Base-by-base conservation (phyloP, 108 stramenopile genomes). In the Aurantiochytrium sp. region DNA sequence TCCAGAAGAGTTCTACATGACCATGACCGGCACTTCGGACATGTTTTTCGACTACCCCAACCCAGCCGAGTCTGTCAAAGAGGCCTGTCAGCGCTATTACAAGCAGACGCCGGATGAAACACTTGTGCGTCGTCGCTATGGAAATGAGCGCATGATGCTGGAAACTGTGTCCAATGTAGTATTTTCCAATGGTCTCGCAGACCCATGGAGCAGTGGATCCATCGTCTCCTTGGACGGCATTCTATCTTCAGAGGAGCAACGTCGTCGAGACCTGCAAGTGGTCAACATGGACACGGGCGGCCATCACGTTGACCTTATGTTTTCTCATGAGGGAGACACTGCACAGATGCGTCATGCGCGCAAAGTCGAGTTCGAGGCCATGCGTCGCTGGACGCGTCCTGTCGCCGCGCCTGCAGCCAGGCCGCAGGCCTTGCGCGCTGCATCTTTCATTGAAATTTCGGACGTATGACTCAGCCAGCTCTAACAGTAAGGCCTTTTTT, bases 291-390 rank as follows among this genome's bases (percentile, higher is more conserved):
- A 96, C 3, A 87, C 90, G 43, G 97, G 95, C 49, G 96, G 94
- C 5, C 97, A 97, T 88, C 97, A 97, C 83, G 89, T 96, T 21
- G 97, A 97, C 88, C 92, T 97, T 14, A 95, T 96, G 95, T 96
- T 94, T 89, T 89, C 91, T 25, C 57, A 93, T 71, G 72, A 71
- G 10, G 58, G 91, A 25, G 97, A 97, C 92, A 95, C 96, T 6
- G 87, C 59, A 4, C 92, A 92, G 53, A 93, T 95, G 12, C 47
- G 88, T 19, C 55, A 92, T 5, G 95, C 95, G 19, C 58, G 96
- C 49, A 57, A 90, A 42, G 89, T 94, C 21, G 95, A 96, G 90
- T 55, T 92, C 44, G 87, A 60, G 6, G 29, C 88, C 23, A 89
- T 91, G 10, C 87, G 59, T 28, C 53, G 59, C 8, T 92, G 91